Evolutionary conservation across 2,329 filamentous ascomycete genomes (phyloP).

Genomic region (Pseudogymnoascus sp.): DNA sequence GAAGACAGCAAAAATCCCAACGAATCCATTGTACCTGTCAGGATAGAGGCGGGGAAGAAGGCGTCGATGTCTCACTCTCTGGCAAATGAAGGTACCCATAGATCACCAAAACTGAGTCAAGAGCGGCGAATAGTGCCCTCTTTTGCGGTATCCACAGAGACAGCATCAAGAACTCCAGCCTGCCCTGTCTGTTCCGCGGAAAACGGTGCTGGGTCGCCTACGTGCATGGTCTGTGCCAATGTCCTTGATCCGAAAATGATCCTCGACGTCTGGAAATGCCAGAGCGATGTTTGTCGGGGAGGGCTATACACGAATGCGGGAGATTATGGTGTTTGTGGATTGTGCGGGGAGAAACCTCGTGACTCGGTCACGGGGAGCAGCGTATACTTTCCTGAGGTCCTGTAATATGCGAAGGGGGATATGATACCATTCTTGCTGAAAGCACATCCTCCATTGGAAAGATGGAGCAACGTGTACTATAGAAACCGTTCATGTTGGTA

Average conservation of each 20-base stretch:
- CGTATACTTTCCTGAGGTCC: neutral
- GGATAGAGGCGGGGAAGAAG: neutral
- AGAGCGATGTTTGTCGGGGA: conserved; percentile 43
- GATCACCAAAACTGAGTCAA: neutral
- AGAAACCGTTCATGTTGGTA: neutral
- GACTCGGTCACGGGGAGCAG: neutral
- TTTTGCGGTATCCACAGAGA: neutral
- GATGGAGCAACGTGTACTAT: neutral
- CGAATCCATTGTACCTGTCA: neutral
- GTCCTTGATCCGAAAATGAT: conserved; percentile 51
- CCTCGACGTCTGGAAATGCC: conserved; percentile 56
- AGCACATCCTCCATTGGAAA: conserved; percentile 2
- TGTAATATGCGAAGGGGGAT: neutral
- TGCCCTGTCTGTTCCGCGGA: conserved; percentile 62
- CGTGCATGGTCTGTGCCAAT: conserved; percentile 62
- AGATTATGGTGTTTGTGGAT: conserved; percentile 61
- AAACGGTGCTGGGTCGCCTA: conserved; percentile 46
- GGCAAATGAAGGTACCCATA: neutral
- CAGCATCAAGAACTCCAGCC: neutral
- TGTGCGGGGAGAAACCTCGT: conserved; percentile 44
- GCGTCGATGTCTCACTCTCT: neutral
- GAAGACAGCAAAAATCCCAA: conserved; percentile 13
- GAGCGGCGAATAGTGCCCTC: conserved; percentile 1
- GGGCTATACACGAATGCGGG: conserved; percentile 58
- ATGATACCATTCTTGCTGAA: neutral